Percentiles rank a stretch among this genome's conserved stretches.
Conservation (phyloP, 1,284 basidiomycete genomes). For the Ceratobasidium sp. region DNA sequence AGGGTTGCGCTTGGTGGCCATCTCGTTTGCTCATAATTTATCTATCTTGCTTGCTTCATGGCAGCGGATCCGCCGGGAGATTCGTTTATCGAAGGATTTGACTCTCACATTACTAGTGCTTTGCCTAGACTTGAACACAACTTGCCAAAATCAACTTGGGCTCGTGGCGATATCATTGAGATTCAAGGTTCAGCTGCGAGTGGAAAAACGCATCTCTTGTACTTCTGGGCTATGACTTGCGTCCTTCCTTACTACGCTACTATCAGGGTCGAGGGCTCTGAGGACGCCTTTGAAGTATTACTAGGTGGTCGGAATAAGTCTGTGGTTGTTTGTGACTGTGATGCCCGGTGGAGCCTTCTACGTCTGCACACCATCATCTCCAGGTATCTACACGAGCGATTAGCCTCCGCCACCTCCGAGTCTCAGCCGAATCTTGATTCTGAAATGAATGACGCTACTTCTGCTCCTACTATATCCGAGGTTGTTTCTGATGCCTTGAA, state of each 20-base stretch:
- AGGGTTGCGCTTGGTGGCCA: neutral
- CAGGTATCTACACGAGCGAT: conserved; percentile 55
- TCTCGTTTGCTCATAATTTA: neutral
- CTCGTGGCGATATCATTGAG: conserved; percentile 74
- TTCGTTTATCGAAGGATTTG: conserved; percentile 49
- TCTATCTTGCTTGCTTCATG: neutral
- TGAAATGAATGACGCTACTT: conserved; percentile 37
- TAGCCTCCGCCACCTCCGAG: neutral
- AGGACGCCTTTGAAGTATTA: conserved; percentile 48
- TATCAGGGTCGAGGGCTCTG: conserved; percentile 17
- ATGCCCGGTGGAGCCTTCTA: conserved; percentile 70
- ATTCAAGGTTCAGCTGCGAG: conserved; percentile 78
- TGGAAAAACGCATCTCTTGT: conserved; percentile 81
- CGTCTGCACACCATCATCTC: conserved; percentile 69
- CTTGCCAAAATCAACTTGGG: conserved; percentile 55
- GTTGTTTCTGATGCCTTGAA: conserved; percentile 64
- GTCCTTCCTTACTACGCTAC: conserved; percentile 63
- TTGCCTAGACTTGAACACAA: conserved; percentile 10
- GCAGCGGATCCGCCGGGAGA: conserved; percentile 51
- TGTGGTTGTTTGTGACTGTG: conserved; percentile 76
- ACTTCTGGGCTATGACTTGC: conserved; percentile 72
- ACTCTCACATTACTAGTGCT: conserved; percentile 45
- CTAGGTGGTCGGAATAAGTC: conserved; percentile 72
- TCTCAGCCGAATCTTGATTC: conserved; percentile 52
- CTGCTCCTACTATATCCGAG: conserved; percentile 51